phyloP scores from a whole-genome alignment of 805 yeast species.

The Saccharomycopsis fodiens region DNA sequence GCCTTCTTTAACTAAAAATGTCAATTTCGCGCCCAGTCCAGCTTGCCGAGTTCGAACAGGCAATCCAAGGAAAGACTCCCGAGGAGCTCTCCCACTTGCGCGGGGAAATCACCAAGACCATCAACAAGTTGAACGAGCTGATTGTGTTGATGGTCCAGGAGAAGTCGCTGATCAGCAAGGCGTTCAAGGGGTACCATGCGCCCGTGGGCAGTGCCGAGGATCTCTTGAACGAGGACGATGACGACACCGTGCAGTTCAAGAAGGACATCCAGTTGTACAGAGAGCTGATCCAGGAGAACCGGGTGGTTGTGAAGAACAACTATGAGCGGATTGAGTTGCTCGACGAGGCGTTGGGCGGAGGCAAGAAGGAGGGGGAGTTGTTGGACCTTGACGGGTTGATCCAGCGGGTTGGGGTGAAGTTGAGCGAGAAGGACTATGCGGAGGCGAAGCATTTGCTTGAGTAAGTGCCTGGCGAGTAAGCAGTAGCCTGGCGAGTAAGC shows the following conservation, averaged over 20 bases:
- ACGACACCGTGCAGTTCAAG: conserved; percentile 28
- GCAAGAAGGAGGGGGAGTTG: background rate
- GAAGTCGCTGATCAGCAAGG: conserved; percentile 33
- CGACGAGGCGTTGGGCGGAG: conserved; percentile 39
- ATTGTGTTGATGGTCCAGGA: conserved; percentile 35
- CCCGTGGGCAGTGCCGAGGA: conserved; percentile 21
- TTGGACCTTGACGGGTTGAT: background rate
- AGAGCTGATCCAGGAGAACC: conserved; percentile 53
- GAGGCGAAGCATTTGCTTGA: background rate
- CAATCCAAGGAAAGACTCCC: conserved; percentile 47
- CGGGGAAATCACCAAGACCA: conserved; percentile 33
- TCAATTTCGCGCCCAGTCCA: conserved; percentile 15
- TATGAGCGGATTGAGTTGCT: conserved; percentile 37
- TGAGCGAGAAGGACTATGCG: background rate
- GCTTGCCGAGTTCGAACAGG: conserved; percentile 37
- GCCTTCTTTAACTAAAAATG: too few relatives aligned
- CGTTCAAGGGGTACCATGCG: conserved; percentile 24
- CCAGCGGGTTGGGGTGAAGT: background rate
- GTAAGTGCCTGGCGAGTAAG: too few relatives aligned
- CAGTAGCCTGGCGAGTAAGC: too few relatives aligned
- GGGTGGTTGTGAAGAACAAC: conserved; percentile 46
- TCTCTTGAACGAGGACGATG: conserved; percentile 19
- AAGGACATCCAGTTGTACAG: conserved; percentile 44
- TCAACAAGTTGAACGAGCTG: conserved; percentile 42
- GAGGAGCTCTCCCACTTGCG: conserved; percentile 32